Conservation (phyloP, 108 stramenopile species). For the Asterionellopsis glacialis region DNA sequence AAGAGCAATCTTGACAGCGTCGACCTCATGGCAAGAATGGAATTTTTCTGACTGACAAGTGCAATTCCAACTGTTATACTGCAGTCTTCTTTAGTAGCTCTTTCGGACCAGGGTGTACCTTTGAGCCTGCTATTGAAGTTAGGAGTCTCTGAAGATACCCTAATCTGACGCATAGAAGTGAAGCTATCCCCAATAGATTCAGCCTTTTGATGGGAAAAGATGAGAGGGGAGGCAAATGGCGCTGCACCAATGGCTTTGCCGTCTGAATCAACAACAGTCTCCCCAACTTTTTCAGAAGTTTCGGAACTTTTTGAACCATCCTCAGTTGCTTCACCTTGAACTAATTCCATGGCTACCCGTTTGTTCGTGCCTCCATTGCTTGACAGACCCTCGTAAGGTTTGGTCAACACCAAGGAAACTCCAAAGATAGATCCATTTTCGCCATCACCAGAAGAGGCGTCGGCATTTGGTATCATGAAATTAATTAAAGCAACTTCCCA, state of each 20-base stretch:
- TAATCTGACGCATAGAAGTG: conserved; percentile 24
- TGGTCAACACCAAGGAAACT: conserved; percentile 63
- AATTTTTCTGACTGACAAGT: conserved; percentile 61
- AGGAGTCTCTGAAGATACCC: conserved; percentile 28
- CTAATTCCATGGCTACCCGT: too few relatives aligned
- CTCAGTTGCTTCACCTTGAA: not conserved
- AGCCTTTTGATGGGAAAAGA: not conserved
- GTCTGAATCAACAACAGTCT: too few relatives aligned
- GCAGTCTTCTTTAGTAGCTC: conserved; percentile 1
- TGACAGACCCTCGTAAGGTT: too few relatives aligned
- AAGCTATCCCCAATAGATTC: not conserved
- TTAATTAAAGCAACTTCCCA: conserved; percentile 77
- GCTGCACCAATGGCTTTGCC: too few relatives aligned
- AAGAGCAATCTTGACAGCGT: conserved; percentile 45
- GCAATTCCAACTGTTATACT: conserved; percentile 53
- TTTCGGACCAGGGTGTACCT: conserved; percentile 36
- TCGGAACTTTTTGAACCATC: not conserved
- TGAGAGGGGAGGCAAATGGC: not conserved
- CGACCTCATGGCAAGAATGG: conserved; percentile 59
- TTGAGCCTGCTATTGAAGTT: conserved; percentile 42
- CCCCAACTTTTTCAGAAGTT: not conserved
- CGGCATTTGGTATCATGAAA: conserved; percentile 61
- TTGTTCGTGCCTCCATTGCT: too few relatives aligned
- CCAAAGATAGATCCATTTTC: conserved; percentile 54
- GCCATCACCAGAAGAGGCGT: conserved; percentile 30